phyloP scores from a whole-genome alignment of 164 flowering plant genomes.

The Magnolia officinalis region DNA sequence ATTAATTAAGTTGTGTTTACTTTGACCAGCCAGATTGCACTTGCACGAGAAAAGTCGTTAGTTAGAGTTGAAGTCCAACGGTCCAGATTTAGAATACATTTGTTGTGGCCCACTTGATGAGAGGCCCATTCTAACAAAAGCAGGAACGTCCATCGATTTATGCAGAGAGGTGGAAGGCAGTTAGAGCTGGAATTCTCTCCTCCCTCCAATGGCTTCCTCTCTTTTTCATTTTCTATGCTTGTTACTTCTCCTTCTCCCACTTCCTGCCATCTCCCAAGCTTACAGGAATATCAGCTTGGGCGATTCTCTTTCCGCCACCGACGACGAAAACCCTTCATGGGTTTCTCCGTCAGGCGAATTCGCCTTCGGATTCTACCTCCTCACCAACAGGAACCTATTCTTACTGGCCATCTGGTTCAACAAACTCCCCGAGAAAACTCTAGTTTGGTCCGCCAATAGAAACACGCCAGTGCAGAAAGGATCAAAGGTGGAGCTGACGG shows the following conservation, averaged over 20 bases:
- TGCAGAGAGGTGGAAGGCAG: no score
- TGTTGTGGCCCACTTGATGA: no score
- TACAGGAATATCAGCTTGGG: constrained; percentile 19
- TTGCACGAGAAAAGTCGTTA: no score
- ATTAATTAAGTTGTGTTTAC: no score
- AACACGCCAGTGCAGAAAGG: constrained; percentile 18
- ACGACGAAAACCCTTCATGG: constrained; percentile 18
- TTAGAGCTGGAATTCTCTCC: no score
- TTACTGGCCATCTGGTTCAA: constrained; percentile 36
- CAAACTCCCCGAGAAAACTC: constrained; percentile 27
- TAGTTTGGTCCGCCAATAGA: constrained; percentile 36
- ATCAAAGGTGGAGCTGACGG: constrained; percentile 27
- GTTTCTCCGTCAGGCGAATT: constrained; percentile 33
- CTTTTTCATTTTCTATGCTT: not conserved
- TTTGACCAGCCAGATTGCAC: no score
- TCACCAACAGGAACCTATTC: not conserved
- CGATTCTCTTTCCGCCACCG: constrained; percentile 20
- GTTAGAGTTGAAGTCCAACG: no score
- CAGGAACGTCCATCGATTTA: no score
- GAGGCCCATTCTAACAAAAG: no score
- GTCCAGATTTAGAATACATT: no score
- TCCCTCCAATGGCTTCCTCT: constrained; percentile 1
- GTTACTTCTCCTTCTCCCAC: constrained; percentile 1
- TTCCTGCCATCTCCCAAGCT: constrained; percentile 16
- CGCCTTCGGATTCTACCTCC: constrained; percentile 31